phyloP scores from a whole-genome alignment of 1,139 yeast species.

The Yamadazyma sp. region DNA sequence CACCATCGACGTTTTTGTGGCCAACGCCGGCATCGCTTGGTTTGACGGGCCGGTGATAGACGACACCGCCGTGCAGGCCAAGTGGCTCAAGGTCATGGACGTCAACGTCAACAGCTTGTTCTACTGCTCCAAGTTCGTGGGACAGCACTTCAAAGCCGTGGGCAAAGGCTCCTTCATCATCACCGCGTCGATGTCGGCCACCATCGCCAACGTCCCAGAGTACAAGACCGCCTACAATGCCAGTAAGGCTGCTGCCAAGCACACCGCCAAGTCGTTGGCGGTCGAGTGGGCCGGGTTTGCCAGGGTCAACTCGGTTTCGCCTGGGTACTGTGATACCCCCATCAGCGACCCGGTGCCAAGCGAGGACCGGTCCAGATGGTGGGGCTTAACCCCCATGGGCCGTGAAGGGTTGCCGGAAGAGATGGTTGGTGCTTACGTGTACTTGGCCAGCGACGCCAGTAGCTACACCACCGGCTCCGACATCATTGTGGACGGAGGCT shows the following conservation, averaged over 20 bases:
- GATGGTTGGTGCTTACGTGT: constrained; percentile 43
- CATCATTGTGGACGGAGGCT: constrained; percentile 49
- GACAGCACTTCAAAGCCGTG: constrained; percentile 47
- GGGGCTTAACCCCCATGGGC: constrained; percentile 40
- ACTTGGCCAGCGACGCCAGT: constrained; percentile 42
- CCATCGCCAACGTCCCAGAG: constrained; percentile 54
- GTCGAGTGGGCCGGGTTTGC: constrained; percentile 58
- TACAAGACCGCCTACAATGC: constrained; percentile 58
- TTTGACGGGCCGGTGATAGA: constrained; percentile 69
- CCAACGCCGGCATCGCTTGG: constrained; percentile 90
- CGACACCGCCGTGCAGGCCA: constrained; percentile 41
- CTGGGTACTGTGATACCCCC: constrained; percentile 56
- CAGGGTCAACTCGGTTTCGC: constrained; percentile 56
- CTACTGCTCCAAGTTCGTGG: constrained; percentile 59
- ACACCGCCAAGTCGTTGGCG: constrained; percentile 53
- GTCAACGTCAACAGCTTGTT: constrained; percentile 59
- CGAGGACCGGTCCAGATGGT: constrained; percentile 34
- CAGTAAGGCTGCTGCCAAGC: constrained; percentile 56
- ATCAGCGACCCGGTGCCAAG: constrained; percentile 48
- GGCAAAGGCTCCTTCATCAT: constrained; percentile 56
- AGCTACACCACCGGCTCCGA: constrained; percentile 47
- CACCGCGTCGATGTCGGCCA: constrained; percentile 64
- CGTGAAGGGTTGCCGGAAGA: constrained; percentile 42
- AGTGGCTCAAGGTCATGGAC: constrained; percentile 51
- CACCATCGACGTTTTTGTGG: constrained; percentile 75